Evolutionary conservation across 257 asterid species (phyloP).

Genomic region (Salvia miltiorrhiza): DNA sequence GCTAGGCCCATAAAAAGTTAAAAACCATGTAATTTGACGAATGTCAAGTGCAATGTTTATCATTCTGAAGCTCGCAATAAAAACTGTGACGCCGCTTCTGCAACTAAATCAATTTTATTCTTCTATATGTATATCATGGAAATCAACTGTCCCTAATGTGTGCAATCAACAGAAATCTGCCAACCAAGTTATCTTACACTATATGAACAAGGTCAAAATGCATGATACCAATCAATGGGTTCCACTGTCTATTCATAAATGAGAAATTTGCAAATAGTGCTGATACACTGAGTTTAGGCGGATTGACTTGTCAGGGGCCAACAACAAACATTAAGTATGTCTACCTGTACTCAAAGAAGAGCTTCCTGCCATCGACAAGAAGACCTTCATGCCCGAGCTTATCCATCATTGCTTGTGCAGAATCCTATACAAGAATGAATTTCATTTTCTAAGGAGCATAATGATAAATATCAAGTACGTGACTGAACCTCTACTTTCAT

Average conservation of each 20-base stretch:
- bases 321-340: constrained; percentile 3
- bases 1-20: background rate
- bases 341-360: constrained; percentile 94
- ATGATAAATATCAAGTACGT: constrained; percentile 2
- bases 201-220: background rate
- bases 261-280: background rate
- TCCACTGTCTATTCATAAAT: background rate
- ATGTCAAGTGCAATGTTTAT: background rate
- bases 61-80: background rate
- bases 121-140: background rate
- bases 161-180: background rate
- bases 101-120: background rate
- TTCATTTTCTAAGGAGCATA: background rate
- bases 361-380: constrained; percentile 86
- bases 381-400: constrained; percentile 84
- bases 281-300: background rate
- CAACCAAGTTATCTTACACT: background rate
- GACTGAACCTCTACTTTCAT: constrained; percentile 28
- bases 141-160: background rate
- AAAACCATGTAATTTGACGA: background rate
- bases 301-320: background rate
- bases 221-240: background rate
- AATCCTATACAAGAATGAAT: constrained; percentile 46
- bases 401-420: constrained; percentile 96
- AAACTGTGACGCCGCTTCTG: background rate